Percentiles rank a stretch among this genome's conserved stretches.
Conservation (phyloP, 768 basidiomycete species). For the Amanita fuliginea region DNA sequence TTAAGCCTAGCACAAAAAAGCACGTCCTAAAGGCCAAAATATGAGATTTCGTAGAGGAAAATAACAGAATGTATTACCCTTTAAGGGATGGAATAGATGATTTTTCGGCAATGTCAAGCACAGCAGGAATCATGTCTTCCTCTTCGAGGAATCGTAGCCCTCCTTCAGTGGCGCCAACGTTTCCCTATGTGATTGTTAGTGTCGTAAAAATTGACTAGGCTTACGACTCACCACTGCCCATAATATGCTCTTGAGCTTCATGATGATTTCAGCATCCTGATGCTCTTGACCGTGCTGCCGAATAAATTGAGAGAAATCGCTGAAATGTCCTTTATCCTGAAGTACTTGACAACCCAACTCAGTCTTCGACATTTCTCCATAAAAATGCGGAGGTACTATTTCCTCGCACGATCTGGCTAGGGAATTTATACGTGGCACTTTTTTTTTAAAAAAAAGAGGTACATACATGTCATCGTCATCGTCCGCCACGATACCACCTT, state of each 20-base stretch:
- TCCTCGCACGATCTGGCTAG: conserved; percentile 62
- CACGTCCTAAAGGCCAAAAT: conserved; percentile 57
- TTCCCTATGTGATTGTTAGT: conserved; percentile 47
- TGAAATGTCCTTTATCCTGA: conserved; percentile 83
- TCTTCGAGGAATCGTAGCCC: conserved; percentile 95
- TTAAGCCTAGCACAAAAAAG: conserved; percentile 89
- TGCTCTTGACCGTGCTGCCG: conserved; percentile 78
- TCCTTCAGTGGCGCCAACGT: conserved; percentile 82
- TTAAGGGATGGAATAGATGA: conserved; percentile 84
- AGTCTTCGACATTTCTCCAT: conserved; percentile 96
- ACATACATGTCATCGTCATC: conserved; percentile 51
- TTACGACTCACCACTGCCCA: conserved; percentile 84
- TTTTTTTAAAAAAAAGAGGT: neutral
- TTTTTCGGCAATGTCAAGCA: conserved; percentile 85
- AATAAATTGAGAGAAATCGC: conserved; percentile 86
- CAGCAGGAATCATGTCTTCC: conserved; percentile 84
- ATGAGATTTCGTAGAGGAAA: neutral
- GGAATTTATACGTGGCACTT: neutral
- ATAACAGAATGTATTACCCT: conserved; percentile 51
- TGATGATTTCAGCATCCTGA: conserved; percentile 72
- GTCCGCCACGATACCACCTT: conserved; percentile 39
- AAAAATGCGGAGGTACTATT: conserved; percentile 90
- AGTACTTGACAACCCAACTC: conserved; percentile 88
- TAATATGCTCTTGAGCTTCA: conserved; percentile 87
- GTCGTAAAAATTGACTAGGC: neutral